Conservation (phyloP, 2,329 filamentous ascomycete genomes). For the Aspergillus brasiliensis region DNA sequence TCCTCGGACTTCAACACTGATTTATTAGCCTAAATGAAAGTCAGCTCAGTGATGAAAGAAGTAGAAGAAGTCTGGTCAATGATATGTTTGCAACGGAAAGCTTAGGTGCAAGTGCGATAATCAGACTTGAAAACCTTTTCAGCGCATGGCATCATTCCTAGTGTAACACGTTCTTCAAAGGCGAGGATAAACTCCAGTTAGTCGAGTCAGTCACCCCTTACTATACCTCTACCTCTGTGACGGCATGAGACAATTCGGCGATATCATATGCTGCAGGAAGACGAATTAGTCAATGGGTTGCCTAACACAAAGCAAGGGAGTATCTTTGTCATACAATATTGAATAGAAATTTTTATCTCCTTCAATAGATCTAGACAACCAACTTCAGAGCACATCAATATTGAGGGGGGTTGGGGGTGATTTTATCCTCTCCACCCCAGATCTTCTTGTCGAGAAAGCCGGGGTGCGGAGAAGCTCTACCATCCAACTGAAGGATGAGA, state of each 20-base stretch:
- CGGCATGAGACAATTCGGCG: not conserved
- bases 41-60: too few relatives aligned
- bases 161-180: too few relatives aligned
- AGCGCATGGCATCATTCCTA: too few relatives aligned
- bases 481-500: not conserved
- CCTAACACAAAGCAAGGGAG: not conserved
- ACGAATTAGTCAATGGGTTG: not conserved
- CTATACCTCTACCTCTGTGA: constrained; percentile 1
- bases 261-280: not conserved
- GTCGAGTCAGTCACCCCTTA: not conserved
- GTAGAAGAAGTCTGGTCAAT: too few relatives aligned
- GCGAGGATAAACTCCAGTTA: too few relatives aligned
- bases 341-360: constrained; percentile 37
- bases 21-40: too few relatives aligned
- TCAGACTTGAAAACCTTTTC: too few relatives aligned
- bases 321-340: not conserved
- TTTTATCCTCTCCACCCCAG: not conserved
- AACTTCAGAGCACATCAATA: not conserved
- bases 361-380: too few relatives aligned
- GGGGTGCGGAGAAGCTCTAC: not conserved
- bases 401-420: not conserved
- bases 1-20: too few relatives aligned
- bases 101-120: too few relatives aligned
- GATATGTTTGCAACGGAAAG: too few relatives aligned
- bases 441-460: not conserved